These are phyloP conservation scores for Candida mesenterica DNA, from an alignment of 1,139 yeast genomes.

Conservation along the genomic window DNA sequence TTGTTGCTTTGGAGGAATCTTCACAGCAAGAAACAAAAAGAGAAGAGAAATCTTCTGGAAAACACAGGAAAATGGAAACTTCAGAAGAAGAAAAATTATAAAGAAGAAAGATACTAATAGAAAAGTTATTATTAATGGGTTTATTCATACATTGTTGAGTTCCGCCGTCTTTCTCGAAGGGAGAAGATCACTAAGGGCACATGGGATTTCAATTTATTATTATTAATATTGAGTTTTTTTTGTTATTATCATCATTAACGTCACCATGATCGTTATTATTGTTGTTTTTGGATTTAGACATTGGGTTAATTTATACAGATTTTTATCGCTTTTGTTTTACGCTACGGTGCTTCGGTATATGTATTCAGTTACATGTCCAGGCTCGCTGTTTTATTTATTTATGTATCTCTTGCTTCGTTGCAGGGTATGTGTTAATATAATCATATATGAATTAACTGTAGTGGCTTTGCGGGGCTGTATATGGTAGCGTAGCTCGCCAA, in stretches of 20 bases:
- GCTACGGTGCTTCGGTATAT: conserved; percentile 3
- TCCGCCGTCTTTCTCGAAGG: not conserved
- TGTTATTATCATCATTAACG: conserved; percentile 10
- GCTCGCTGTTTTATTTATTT: conserved; percentile 2
- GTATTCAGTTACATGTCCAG: conserved; percentile 18
- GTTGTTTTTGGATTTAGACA: conserved; percentile 38
- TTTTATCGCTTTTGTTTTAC: conserved; percentile 6
- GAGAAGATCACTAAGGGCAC: not conserved
- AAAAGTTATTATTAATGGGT: conserved; percentile 31
- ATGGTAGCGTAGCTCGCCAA: too few species aligned
- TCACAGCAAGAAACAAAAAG: conserved; percentile 1
- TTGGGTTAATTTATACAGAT: conserved; percentile 32
- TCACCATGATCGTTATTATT: conserved; percentile 11
- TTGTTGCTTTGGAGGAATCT: not conserved
- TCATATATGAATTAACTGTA: conserved; percentile 3
- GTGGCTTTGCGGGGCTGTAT: not conserved
- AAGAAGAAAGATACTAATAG: conserved; percentile 18
- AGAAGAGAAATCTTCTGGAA: conserved; percentile 4
- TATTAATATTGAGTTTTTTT: conserved; percentile 5
- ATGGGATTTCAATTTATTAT: not conserved
- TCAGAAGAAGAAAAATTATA: conserved; percentile 2
- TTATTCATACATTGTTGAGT: conserved; percentile 12
- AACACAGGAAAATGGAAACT: conserved; percentile 3
- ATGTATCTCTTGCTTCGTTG: not conserved
- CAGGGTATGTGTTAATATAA: conserved; percentile 23